Evolutionary conservation across 768 basidiomycete genomes (phyloP).

Genomic region (Ephemerocybe angulata): DNA sequence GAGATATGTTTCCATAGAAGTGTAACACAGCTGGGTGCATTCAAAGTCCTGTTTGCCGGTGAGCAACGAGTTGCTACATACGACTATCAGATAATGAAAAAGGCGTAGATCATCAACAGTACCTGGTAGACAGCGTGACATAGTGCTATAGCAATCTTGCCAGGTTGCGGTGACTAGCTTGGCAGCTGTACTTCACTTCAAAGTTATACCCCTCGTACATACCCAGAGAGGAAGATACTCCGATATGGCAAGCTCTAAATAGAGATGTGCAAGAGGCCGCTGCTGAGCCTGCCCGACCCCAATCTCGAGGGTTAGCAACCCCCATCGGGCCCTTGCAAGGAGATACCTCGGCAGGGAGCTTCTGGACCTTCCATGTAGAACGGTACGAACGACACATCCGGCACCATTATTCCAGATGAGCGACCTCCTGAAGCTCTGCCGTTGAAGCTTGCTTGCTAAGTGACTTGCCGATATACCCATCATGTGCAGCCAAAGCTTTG

Average conservation of each 20-base stretch:
- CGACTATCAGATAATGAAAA: too few species aligned
- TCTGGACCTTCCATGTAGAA: background rate
- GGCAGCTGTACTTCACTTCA: background rate
- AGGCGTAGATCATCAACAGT: too few species aligned
- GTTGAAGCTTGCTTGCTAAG: too few species aligned
- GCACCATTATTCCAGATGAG: background rate
- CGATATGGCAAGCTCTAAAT: background rate
- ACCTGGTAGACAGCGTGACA: too few species aligned
- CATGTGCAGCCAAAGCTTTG: too few species aligned
- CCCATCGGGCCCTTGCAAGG: background rate
- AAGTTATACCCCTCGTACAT: background rate
- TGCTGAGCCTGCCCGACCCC: background rate
- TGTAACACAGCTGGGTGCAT: too few species aligned
- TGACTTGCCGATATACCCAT: too few species aligned
- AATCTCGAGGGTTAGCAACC: slow-evolving; percentile 3
- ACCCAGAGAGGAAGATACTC: background rate
- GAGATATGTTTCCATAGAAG: too few species aligned
- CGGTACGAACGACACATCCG: background rate
- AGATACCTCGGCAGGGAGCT: background rate
- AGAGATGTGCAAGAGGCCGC: background rate
- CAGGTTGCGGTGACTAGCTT: background rate
- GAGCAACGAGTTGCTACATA: too few species aligned
- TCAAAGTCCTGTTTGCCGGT: too few species aligned
- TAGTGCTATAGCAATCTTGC: too few species aligned
- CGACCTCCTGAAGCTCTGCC: background rate